Conservation (phyloP, 768 basidiomycete genomes). For the Trametes punicea region DNA sequence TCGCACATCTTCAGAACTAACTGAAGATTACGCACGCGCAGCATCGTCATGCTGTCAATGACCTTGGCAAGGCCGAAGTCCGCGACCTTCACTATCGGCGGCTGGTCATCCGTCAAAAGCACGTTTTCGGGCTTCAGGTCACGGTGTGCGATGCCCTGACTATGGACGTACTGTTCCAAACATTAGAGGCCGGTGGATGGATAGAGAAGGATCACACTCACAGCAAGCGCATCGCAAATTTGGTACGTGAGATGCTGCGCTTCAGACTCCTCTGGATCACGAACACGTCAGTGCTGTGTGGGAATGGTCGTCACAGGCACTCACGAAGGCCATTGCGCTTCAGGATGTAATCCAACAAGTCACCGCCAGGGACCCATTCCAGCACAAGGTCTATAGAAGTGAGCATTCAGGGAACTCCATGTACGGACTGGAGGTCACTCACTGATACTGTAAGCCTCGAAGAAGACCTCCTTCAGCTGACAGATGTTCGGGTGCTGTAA, state of each 20-base stretch:
- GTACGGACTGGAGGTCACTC: conserved; percentile 26
- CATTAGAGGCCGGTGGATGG: not conserved
- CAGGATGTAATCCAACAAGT: conserved; percentile 80
- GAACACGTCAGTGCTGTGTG: not conserved
- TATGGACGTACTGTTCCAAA: conserved; percentile 56
- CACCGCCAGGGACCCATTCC: conserved; percentile 85
- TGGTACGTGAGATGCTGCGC: conserved; percentile 73
- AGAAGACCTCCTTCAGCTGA: conserved; percentile 72
- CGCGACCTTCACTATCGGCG: conserved; percentile 81
- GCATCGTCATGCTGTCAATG: conserved; percentile 74
- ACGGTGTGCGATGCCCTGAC: conserved; percentile 80
- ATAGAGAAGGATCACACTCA: conserved; percentile 33
- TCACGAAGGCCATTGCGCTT: conserved; percentile 56
- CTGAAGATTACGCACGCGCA: conserved; percentile 49
- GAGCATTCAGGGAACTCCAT: conserved; percentile 31
- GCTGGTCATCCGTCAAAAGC: conserved; percentile 66
- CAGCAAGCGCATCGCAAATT: conserved; percentile 76
- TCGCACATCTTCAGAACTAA: not conserved
- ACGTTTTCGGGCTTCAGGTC: conserved; percentile 96
- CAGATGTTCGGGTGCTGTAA: conserved; percentile 84
- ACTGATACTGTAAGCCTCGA: conserved; percentile 60
- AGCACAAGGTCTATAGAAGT: conserved; percentile 65
- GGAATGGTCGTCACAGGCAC: no score
- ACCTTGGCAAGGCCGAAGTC: conserved; percentile 96
- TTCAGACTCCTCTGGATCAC: conserved; percentile 46